Percentiles rank a stretch among this genome's conserved stretches.
Evolutionary conservation across 2,329 filamentous ascomycete species (phyloP).

Genomic region (Ceratocystis colombiana): DNA sequence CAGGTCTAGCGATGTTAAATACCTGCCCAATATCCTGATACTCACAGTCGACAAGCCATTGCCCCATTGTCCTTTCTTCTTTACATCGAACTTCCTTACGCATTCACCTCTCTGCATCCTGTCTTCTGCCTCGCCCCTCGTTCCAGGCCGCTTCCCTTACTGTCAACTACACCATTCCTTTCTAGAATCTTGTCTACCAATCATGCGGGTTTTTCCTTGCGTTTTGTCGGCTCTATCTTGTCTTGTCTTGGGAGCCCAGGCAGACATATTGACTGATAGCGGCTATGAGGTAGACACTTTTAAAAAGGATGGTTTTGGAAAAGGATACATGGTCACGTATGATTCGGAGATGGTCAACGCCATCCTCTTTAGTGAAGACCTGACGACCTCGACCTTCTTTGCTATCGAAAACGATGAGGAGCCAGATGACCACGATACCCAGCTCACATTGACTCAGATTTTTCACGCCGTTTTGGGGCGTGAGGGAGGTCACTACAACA

Average conservation of each 20-base stretch:
- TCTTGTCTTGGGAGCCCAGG: not conserved
- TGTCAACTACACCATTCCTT: no score
- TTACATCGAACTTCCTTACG: no score
- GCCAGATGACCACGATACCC: not conserved
- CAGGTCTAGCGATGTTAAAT: no score
- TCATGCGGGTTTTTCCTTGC: not conserved
- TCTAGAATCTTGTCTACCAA: not conserved
- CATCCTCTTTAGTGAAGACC: not conserved
- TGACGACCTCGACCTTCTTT: not conserved
- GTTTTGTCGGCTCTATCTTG: not conserved
- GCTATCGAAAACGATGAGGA: not conserved
- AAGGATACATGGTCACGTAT: not conserved
- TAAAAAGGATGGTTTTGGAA: not conserved
- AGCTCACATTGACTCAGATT: not conserved
- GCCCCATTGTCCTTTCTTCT: no score
- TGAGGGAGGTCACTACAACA: no score
- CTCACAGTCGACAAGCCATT: no score
- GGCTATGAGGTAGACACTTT: not conserved
- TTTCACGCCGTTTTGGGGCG: no score
- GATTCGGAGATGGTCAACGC: not conserved
- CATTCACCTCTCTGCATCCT: no score
- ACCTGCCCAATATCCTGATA: no score
- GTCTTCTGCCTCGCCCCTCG: no score
- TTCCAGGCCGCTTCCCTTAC: no score
- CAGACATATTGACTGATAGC: not conserved